Percentiles rank a stretch among this genome's conserved stretches.
Evolutionary conservation across 2,329 filamentous ascomycete species (phyloP).

Genomic region (Myriosclerotinia curreyana): DNA sequence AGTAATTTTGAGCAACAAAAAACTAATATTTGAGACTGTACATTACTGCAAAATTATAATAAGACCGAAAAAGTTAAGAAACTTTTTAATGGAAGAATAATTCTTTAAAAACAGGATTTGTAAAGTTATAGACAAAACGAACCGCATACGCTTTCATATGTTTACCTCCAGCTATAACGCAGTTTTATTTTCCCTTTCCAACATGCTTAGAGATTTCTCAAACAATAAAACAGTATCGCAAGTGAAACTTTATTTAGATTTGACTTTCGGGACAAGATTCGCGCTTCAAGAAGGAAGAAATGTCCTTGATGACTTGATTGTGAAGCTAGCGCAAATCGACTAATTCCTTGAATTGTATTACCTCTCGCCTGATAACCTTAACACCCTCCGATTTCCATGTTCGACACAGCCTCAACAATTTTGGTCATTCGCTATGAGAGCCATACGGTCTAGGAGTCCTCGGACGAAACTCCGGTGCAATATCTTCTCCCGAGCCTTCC

Average conservation of each 20-base stretch:
- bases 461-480: conserved; percentile 16
- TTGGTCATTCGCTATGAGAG: conserved; percentile 4
- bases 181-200: background rate
- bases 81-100: no score
- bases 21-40: no score
- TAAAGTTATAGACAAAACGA: background rate
- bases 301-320: background rate
- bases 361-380: background rate
- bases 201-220: background rate
- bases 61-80: no score
- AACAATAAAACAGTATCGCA: background rate
- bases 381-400: background rate
- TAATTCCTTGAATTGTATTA: background rate
- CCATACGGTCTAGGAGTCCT: conserved; percentile 17
- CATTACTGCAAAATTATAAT: no score
- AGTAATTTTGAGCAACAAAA: no score
- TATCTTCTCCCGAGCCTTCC: background rate
- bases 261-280: background rate
- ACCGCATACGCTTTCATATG: no score
- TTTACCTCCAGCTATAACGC: no score
- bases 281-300: background rate
- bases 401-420: no score
- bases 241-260: background rate
- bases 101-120: no score
- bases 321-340: no score